phyloP scores from a whole-genome alignment of 768 basidiomycete genomes.

The Coprinopsis marcescibilis region DNA sequence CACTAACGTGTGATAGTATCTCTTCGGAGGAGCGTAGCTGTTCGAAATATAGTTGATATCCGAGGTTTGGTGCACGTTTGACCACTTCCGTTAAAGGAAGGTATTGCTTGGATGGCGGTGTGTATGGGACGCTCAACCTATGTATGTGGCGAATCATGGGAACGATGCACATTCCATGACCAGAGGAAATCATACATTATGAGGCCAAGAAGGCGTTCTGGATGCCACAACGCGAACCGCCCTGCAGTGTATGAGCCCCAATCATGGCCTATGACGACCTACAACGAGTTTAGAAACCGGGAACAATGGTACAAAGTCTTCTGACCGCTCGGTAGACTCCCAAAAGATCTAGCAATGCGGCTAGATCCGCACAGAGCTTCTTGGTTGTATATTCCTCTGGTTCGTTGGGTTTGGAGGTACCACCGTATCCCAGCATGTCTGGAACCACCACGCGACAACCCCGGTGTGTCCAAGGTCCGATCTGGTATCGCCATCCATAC shows the following conservation, averaged over 20 bases:
- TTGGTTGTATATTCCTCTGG: conserved; percentile 53
- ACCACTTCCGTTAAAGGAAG: conserved; percentile 47
- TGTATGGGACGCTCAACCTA: conserved; percentile 67
- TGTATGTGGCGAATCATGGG: not conserved
- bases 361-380: conserved; percentile 55
- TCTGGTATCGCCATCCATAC: conserved; percentile 76
- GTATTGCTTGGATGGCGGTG: conserved; percentile 48
- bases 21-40: conserved; percentile 43
- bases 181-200: conserved; percentile 45
- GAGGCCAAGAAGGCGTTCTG: conserved; percentile 53
- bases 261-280: conserved; percentile 75
- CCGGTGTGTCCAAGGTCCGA: conserved; percentile 57
- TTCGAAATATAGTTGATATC: conserved; percentile 67
- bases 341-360: conserved; percentile 56
- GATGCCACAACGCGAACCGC: conserved; percentile 71
- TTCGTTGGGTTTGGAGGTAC: conserved; percentile 54
- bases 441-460: conserved; percentile 62
- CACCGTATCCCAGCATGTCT: conserved; percentile 63
- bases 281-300: not conserved
- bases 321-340: conserved; percentile 49
- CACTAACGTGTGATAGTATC: conserved; percentile 52
- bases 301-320: conserved; percentile 9
- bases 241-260: conserved; percentile 67
- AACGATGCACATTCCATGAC: not conserved
- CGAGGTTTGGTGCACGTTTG: conserved; percentile 47